phyloP scores from a whole-genome alignment of 192 early-diverging fungal species.

The Martensiomyces pterosporus region DNA sequence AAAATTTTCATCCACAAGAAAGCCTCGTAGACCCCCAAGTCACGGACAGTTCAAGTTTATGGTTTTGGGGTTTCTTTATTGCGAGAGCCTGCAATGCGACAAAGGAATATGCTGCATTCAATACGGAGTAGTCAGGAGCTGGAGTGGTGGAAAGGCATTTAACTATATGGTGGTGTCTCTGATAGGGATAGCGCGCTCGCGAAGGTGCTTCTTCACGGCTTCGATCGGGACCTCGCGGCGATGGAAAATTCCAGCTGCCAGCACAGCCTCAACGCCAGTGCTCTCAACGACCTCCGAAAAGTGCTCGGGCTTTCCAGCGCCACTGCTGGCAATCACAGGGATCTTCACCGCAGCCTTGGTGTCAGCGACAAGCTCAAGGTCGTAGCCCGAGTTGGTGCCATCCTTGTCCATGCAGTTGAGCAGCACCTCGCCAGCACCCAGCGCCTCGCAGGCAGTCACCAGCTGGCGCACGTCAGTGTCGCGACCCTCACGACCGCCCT shows the following conservation, averaged over 20 bases:
- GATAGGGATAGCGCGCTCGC: slow-evolving; percentile 50
- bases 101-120: not conserved
- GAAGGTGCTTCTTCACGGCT: slow-evolving; percentile 75
- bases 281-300: slow-evolving; percentile 84
- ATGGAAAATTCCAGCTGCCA: slow-evolving; percentile 99
- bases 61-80: too few relatives aligned
- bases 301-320: slow-evolving; percentile 83
- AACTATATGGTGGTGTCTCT: too few relatives aligned
- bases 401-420: slow-evolving; percentile 99
- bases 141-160: too few relatives aligned
- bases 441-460: slow-evolving; percentile 75
- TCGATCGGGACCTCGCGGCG: slow-evolving; percentile 87
- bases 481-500: slow-evolving; percentile 92
- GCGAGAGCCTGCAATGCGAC: too few relatives aligned
- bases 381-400: slow-evolving; percentile 96
- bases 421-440: slow-evolving; percentile 97
- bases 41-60: too few relatives aligned
- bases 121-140: too few relatives aligned
- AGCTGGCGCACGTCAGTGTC: slow-evolving; percentile 93
- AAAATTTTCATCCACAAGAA: too few relatives aligned
- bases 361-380: slow-evolving; percentile 75
- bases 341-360: slow-evolving; percentile 80
- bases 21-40: too few relatives aligned
- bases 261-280: slow-evolving; percentile 88
- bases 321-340: slow-evolving; percentile 97